Percentiles rank a stretch among this genome's conserved stretches.
Evolutionary conservation across 2,329 filamentous ascomycete genomes (phyloP).

Genomic region (Aspergillus floridensis): DNA sequence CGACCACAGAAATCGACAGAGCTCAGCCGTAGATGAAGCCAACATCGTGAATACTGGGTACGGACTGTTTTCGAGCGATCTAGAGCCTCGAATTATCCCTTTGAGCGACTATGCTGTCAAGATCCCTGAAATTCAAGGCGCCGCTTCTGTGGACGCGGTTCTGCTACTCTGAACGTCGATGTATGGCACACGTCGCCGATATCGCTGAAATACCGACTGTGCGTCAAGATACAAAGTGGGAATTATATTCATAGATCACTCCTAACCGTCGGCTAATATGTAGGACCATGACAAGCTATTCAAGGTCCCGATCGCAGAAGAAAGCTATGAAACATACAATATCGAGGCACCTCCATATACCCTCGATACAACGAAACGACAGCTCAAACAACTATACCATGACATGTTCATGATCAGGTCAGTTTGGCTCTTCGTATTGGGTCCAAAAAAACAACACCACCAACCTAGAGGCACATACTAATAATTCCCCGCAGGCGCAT

Average conservation of each 20-base stretch:
- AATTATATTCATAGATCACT: background rate
- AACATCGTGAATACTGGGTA: background rate
- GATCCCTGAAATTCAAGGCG: constrained; percentile 5
- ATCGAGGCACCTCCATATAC: constrained; percentile 89
- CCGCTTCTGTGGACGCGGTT: background rate
- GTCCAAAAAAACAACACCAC: too few species aligned
- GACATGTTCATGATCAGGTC: constrained; percentile 90
- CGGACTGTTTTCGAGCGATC: background rate
- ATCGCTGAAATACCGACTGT: constrained; percentile 15
- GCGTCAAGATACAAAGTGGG: background rate
- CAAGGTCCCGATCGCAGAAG: constrained; percentile 81
- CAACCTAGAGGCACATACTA: background rate
- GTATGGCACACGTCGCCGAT: constrained; percentile 17
- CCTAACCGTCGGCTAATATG: background rate
- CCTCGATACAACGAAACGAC: constrained; percentile 84
- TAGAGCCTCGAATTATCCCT: background rate
- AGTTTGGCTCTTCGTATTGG: background rate
- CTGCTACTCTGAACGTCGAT: constrained; percentile 9
- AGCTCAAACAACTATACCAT: constrained; percentile 94
- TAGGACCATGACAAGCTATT: constrained; percentile 88
- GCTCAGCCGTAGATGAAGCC: background rate
- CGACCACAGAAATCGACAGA: background rate
- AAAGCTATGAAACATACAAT: constrained; percentile 98
- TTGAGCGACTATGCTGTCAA: constrained; percentile 12
- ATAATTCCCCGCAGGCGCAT: constrained; percentile 65